Percentiles rank a stretch among this genome's conserved stretches.
phyloP scores from a whole-genome alignment of 2,329 filamentous ascomycete genomes.

The Paramyrothecium roridum region DNA sequence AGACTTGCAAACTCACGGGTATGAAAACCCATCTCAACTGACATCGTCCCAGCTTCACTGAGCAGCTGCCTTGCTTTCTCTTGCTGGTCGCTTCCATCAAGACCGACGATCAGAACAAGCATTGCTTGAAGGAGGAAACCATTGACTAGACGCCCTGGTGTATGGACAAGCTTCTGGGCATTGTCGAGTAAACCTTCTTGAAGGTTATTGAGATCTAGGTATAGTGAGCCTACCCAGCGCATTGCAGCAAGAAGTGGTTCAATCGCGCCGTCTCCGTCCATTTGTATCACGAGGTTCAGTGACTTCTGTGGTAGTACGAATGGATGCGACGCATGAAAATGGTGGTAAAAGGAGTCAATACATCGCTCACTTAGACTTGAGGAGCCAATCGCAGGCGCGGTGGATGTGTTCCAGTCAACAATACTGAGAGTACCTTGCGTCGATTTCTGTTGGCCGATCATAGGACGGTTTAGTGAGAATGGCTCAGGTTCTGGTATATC shows the following conservation, averaged over 20 bases:
- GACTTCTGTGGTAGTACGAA: slow-evolving; percentile 52
- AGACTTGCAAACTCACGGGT: slow-evolving; percentile 61
- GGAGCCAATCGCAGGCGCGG: slow-evolving; percentile 15
- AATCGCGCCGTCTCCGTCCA: slow-evolving; percentile 45
- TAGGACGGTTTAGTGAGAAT: too few species aligned
- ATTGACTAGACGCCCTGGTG: slow-evolving; percentile 43
- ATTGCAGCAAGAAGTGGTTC: slow-evolving; percentile 51
- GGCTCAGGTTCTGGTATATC: too few species aligned
- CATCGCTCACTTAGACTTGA: slow-evolving; percentile 47
- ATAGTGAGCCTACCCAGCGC: slow-evolving; percentile 55
- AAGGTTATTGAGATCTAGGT: slow-evolving; percentile 44
- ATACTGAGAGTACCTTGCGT: not conserved
- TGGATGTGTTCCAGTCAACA: not conserved
- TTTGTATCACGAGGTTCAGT: slow-evolving; percentile 43
- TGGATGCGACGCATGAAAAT: slow-evolving; percentile 57
- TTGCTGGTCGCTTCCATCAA: slow-evolving; percentile 74
- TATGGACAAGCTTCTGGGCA: slow-evolving; percentile 48
- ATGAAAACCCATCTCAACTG: slow-evolving; percentile 75
- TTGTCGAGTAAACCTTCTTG: slow-evolving; percentile 55
- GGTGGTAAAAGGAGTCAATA: slow-evolving; percentile 55
- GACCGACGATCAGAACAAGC: slow-evolving; percentile 70
- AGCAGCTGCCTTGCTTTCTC: slow-evolving; percentile 67
- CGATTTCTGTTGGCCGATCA: too few species aligned
- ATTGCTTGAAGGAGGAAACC: slow-evolving; percentile 73
- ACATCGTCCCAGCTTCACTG: slow-evolving; percentile 64